Percentiles rank a stretch among this genome's conserved stretches.
These are phyloP conservation scores for Cladophialophora carrionii DNA, from an alignment of 2,329 filamentous ascomycete species.

Conservation along the genomic window DNA sequence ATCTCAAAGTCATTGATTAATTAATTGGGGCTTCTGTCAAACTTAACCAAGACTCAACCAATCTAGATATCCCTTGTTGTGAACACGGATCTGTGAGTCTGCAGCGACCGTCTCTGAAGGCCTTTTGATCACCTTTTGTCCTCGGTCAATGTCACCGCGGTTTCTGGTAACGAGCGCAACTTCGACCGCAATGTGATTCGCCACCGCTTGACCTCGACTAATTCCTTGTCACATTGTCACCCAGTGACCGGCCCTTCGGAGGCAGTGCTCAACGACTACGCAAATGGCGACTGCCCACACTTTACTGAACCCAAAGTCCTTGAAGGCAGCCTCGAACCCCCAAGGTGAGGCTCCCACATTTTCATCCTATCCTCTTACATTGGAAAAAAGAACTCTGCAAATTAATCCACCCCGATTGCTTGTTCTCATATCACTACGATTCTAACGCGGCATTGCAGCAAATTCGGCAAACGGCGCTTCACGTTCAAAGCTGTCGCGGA, in stretches of 20 bases:
- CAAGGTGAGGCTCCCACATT: conserved; percentile 22
- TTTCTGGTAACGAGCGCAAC: neutral
- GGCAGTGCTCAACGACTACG: neutral
- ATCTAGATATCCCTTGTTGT: neutral
- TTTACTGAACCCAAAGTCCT: conserved; percentile 50
- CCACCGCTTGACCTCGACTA: conserved; percentile 23
- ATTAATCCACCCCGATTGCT: neutral
- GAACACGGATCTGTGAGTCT: neutral
- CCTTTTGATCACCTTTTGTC: neutral
- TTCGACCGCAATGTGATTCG: conserved; percentile 19
- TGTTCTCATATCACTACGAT: neutral
- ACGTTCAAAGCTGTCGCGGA: neutral
- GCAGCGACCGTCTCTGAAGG: neutral
- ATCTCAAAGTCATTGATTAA: neutral
- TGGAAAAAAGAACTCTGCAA: neutral
- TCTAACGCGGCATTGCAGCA: neutral
- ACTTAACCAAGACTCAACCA: neutral
- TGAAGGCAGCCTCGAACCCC: conserved; percentile 42
- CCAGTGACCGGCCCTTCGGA: conserved; percentile 3
- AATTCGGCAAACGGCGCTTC: neutral
- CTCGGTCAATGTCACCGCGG: neutral
- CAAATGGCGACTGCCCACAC: conserved; percentile 49
- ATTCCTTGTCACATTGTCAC: conserved; percentile 5
- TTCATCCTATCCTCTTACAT: neutral
- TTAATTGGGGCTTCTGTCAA: neutral